A percentile compares a stretch with the other conserved stretches of the same genome.
phyloP scores from a whole-genome alignment of 2,329 filamentous ascomycete species.

The Paecilomyces sp. region DNA sequence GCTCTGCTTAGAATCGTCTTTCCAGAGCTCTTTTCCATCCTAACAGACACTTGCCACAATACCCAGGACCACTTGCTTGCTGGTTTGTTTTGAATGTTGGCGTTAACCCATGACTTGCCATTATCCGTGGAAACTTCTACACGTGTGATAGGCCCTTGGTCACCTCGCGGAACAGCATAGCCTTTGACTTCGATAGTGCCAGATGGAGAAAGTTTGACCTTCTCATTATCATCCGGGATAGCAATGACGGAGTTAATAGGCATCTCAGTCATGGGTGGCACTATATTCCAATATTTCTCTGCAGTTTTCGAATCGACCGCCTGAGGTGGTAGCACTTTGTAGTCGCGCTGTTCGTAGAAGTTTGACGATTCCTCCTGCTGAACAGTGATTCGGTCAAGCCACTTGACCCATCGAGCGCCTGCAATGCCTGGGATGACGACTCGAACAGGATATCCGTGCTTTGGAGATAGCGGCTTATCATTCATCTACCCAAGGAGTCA shows the following conservation, averaged over 20 bases:
- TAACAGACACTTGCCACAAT: slow-evolving; percentile 45
- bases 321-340: slow-evolving; percentile 52
- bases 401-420: slow-evolving; percentile 50
- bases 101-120: slow-evolving; percentile 45
- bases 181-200: slow-evolving; percentile 45
- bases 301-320: slow-evolving; percentile 43
- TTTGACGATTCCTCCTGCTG: slow-evolving; percentile 45
- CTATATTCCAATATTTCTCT: slow-evolving; percentile 45
- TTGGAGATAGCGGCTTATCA: slow-evolving; percentile 36
- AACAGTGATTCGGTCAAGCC: slow-evolving; percentile 49
- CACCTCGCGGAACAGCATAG: slow-evolving; percentile 50
- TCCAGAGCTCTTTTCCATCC: slow-evolving; percentile 32
- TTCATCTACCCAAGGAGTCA: slow-evolving; percentile 37
- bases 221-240: slow-evolving; percentile 39
- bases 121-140: slow-evolving; percentile 49
- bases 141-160: slow-evolving; percentile 44
- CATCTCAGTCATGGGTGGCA: slow-evolving; percentile 48
- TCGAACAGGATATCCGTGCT: slow-evolving; percentile 48
- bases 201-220: slow-evolving; percentile 30
- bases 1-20: slow-evolving; percentile 48
- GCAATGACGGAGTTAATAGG: slow-evolving; percentile 51
- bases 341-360: slow-evolving; percentile 53
- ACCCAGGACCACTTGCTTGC: slow-evolving; percentile 50
- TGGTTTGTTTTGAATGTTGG: slow-evolving; percentile 26
- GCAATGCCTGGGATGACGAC: slow-evolving; percentile 47